phyloP scores from a whole-genome alignment of 2,329 filamentous ascomycete species.

The Colletotrichum salicis region DNA sequence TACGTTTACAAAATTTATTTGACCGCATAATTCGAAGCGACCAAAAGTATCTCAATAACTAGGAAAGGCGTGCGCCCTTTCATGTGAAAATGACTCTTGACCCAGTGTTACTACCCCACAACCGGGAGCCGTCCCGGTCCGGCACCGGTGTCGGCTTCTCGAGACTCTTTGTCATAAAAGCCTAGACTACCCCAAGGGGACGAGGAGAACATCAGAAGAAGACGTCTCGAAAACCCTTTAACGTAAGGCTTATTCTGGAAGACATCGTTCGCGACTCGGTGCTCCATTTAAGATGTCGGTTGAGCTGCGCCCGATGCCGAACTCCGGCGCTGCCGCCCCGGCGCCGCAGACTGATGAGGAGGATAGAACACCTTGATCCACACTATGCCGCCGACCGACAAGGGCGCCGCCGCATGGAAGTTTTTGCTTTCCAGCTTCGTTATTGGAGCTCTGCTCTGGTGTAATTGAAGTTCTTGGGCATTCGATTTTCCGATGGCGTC shows the following conservation, averaged over 20 bases:
- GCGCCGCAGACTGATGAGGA: constrained; percentile 19
- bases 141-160: background rate
- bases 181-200: background rate
- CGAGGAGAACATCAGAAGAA: background rate
- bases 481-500: background rate
- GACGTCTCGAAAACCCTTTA: too few relatives aligned
- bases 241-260: background rate
- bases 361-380: constrained; percentile 33
- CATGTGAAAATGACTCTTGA: background rate
- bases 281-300: background rate
- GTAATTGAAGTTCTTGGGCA: constrained; percentile 13
- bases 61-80: background rate
- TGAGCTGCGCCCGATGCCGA: constrained; percentile 4
- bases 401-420: constrained; percentile 38
- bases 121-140: background rate
- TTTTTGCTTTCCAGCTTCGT: constrained; percentile 39
- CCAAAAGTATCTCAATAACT: background rate
- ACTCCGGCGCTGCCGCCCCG: background rate
- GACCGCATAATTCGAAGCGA: too few relatives aligned
- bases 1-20: background rate
- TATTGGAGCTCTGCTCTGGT: constrained; percentile 41
- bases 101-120: background rate
- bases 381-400: constrained; percentile 37
- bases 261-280: background rate
- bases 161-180: background rate